Percentiles rank a stretch among this genome's conserved stretches.
These are phyloP conservation scores for Agapanthus africanus DNA, from an alignment of 106 monocot species.

Conservation along the genomic window DNA sequence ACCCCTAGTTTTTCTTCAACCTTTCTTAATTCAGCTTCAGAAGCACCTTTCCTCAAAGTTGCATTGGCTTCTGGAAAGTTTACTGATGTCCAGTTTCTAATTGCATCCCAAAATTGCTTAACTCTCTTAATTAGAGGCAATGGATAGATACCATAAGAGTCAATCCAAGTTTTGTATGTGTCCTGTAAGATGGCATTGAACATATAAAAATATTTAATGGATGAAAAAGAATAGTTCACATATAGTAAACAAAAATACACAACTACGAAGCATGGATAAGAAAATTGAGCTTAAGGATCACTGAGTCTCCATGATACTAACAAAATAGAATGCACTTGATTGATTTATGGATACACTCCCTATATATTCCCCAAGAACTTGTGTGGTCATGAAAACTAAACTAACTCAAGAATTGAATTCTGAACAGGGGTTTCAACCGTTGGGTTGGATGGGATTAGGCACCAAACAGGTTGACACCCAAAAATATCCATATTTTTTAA, in stretches of 20 bases:
- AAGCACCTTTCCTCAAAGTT: slow-evolving; percentile 72
- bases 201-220: background rate
- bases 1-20: slow-evolving; percentile 39
- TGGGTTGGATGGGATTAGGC: too few species aligned
- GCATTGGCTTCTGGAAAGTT: slow-evolving; percentile 70
- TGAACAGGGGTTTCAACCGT: too few species aligned
- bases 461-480: too few species aligned
- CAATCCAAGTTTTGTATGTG: slow-evolving; percentile 20
- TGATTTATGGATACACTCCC: background rate
- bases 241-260: background rate
- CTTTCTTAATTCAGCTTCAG: slow-evolving; percentile 64
- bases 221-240: too few species aligned
- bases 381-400: background rate
- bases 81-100: slow-evolving; percentile 46
- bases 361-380: background rate
- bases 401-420: background rate
- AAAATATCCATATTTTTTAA: too few species aligned
- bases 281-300: background rate
- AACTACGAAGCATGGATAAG: background rate
- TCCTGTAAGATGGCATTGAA: slow-evolving; percentile 5
- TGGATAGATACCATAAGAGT: slow-evolving; percentile 84
- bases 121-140: slow-evolving; percentile 59
- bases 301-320: background rate
- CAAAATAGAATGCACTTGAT: background rate
- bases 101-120: slow-evolving; percentile 47